Base-by-base conservation (phyloP, 306 rosid species). In the Prunus fruticosa region DNA sequence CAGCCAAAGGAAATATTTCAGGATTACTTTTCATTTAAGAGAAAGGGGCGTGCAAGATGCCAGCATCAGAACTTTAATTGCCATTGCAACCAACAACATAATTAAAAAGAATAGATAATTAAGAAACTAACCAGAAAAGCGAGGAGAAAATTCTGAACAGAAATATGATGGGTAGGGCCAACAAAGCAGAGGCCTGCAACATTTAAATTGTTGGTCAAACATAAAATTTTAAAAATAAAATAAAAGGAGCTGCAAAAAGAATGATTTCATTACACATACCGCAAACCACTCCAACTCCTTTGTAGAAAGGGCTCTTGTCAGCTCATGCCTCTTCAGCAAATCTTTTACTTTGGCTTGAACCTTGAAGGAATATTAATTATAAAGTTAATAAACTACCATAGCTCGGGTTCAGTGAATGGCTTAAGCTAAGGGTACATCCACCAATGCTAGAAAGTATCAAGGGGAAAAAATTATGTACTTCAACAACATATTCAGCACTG, bases 231-330 rank as follows among this genome's bases (percentile, higher is more conserved):
- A 51, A 16, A 47, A 47, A 41, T 66, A 57, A 47, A 43, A 56
- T 5, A 25, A 28, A 75, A 60, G 56, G 30, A 32, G 34, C 20
- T 7, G 41, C 52, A 16, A 75, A 12, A 78, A 56, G 18, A 30
- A 8, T 32, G 54, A 52, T 12, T 15, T 41, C 25, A 78, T 41
- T 80, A 76, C 49, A 67, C 93, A 67, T 87, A 96, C 99, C 88
- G 83, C 98, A 91, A 96, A 96, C 99, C 97, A 92, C 81, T 83
- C 99, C 82, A 91, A 87, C 84, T 96, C 99, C 82, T 85, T 89
- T 18, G 93, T 92, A 41, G 99, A 96, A 79, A 96, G 94, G 70
- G 93, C 83, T 69, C 83, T 88, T 19, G 91, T 92, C 73, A 96
- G 84, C 72, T 96, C 99, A 41, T 96, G 91, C 80, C 79, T 87